Conservation (phyloP, 108 stramenopile species). For the Cylindrotheca fusiformis region DNA sequence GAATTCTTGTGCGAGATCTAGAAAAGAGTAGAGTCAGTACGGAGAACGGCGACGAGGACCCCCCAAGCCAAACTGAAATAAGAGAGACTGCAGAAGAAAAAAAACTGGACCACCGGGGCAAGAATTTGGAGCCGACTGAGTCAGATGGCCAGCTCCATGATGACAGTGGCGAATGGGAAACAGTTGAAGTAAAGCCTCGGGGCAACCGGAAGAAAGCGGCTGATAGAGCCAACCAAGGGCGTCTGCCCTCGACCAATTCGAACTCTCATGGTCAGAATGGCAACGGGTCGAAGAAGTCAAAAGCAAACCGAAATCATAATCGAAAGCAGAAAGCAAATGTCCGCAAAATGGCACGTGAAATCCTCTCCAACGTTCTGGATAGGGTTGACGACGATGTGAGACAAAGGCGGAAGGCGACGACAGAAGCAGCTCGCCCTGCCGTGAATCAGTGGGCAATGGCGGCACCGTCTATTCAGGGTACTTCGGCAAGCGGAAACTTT, state of each 20-base stretch:
- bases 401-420: slow-evolving; percentile 9
- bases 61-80: no score
- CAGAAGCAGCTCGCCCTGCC: slow-evolving; percentile 1
- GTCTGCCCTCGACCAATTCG: slow-evolving; percentile 1
- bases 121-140: no score
- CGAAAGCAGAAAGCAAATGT: slow-evolving; percentile 21
- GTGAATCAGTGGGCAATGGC: slow-evolving; percentile 7
- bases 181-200: slow-evolving; percentile 54
- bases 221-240: slow-evolving; percentile 13
- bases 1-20: no score
- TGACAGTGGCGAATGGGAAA: slow-evolving; percentile 65
- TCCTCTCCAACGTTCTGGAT: slow-evolving; percentile 57
- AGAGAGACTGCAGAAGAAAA: no score
- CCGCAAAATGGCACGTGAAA: slow-evolving; percentile 55
- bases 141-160: no score
- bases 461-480: neutral
- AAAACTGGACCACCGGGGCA: no score
- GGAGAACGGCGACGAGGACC: no score
- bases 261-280: slow-evolving; percentile 16
- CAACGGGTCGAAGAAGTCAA: slow-evolving; percentile 35
- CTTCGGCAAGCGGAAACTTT: neutral
- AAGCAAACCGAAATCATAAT: slow-evolving; percentile 23
- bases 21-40: no score
- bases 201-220: slow-evolving; percentile 36
- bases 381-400: slow-evolving; percentile 51